These are phyloP conservation scores for Coix lacrymajobi DNA, from an alignment of 176 grass and related monocot species.

Conservation along the genomic window DNA sequence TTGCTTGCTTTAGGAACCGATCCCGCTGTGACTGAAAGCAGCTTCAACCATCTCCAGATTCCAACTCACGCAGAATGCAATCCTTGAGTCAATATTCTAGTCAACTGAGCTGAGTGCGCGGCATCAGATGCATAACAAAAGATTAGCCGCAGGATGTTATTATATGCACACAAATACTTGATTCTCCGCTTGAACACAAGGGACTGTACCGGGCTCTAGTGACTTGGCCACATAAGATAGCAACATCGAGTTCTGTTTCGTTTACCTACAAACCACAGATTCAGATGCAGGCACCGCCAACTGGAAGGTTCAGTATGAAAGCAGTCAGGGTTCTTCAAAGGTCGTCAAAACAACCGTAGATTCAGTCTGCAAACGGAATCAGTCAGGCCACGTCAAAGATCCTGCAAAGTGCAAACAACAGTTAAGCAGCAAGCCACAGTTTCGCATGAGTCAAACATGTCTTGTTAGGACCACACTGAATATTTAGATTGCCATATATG, in stretches of 20 bases:
- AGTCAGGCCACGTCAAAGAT: not conserved
- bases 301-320: not conserved
- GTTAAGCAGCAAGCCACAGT: not conserved
- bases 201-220: not conserved
- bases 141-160: not conserved
- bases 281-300: not conserved
- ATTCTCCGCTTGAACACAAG: not conserved
- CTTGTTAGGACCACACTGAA: not conserved
- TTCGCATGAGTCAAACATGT: not conserved
- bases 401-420: constrained; percentile 2
- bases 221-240: not conserved
- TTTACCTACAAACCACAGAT: not conserved
- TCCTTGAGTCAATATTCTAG: not conserved
- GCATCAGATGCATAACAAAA: constrained; percentile 5
- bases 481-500: not conserved
- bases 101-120: not conserved
- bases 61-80: not conserved
- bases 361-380: not conserved
- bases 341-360: not conserved
- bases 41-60: not conserved
- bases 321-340: not conserved
- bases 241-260: not conserved
- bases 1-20: not conserved
- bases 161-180: not conserved
- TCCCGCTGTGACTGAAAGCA: not conserved